Evolutionary conservation across 176 grass and related monocot genomes (phyloP).

Genomic region (Aegilops tauschii): DNA sequence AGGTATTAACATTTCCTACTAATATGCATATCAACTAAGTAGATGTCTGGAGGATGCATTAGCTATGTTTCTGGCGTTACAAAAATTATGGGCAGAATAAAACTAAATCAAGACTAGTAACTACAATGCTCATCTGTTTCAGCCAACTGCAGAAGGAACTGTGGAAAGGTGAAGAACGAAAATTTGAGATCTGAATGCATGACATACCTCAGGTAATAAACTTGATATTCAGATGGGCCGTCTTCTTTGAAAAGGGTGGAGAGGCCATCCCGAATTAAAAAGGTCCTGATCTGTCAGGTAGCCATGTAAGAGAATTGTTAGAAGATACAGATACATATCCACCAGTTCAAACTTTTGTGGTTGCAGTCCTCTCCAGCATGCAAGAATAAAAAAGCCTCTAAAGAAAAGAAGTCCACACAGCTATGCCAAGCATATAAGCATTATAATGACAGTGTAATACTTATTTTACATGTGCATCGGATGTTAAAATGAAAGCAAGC

Average conservation of each 20-base stretch:
- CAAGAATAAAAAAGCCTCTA: slow-evolving; percentile 1
- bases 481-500: background rate
- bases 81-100: background rate
- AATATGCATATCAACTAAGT: background rate
- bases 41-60: background rate
- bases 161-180: background rate
- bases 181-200: slow-evolving; percentile 1
- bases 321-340: slow-evolving; percentile 1
- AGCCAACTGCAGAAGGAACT: background rate
- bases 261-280: slow-evolving; percentile 21
- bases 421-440: background rate
- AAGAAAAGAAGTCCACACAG: background rate
- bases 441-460: background rate
- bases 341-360: background rate
- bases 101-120: background rate
- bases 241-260: slow-evolving; percentile 72
- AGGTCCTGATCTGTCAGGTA: background rate
- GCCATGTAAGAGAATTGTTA: background rate
- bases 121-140: background rate
- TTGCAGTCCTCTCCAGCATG: background rate
- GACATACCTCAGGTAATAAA: slow-evolving; percentile 81
- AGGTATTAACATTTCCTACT: background rate
- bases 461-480: slow-evolving; percentile 5
- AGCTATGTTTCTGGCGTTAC: background rate
- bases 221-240: slow-evolving; percentile 61